A percentile compares a stretch with the other conserved stretches of the same genome.
Evolutionary conservation across 139 green algal genomes (phyloP).

Genomic region (Diplosphaera chodatii): DNA sequence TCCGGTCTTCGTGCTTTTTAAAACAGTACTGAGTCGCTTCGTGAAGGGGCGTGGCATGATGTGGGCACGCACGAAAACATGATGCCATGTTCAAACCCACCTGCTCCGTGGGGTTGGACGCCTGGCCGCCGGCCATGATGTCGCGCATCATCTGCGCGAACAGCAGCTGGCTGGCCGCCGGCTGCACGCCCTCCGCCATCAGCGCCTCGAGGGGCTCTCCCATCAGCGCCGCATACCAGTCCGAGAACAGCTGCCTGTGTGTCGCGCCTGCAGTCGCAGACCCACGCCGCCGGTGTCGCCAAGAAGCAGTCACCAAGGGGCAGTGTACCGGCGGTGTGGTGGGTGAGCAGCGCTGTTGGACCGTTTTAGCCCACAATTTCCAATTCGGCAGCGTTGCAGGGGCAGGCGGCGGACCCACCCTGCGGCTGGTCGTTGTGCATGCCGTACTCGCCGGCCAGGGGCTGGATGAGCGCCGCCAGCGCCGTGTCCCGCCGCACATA

Average conservation of each 20-base stretch:
- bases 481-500: slow-evolving; percentile 78
- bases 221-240: slow-evolving; percentile 72
- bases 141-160: slow-evolving; percentile 77
- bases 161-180: slow-evolving; percentile 43
- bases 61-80: too few relatives aligned
- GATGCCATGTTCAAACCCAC: too few relatives aligned
- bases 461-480: slow-evolving; percentile 86
- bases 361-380: too few relatives aligned
- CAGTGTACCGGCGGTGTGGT: too few relatives aligned
- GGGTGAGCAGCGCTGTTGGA: too few relatives aligned
- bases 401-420: too few relatives aligned
- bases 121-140: slow-evolving; percentile 40
- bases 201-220: slow-evolving; percentile 50
- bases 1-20: too few relatives aligned
- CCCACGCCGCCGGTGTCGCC: too few relatives aligned
- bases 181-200: slow-evolving; percentile 41
- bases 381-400: too few relatives aligned
- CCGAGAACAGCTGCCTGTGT: slow-evolving; percentile 82
- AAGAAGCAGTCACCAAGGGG: too few relatives aligned
- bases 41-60: too few relatives aligned
- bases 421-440: slow-evolving; percentile 82
- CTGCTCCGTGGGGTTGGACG: slow-evolving; percentile 23
- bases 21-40: too few relatives aligned
- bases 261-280: slow-evolving; percentile 40
- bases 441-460: slow-evolving; percentile 87